Evolutionary conservation across 1,284 basidiomycete species (phyloP), one percentile per base, ranked within the genome.

Genomic region (Moesziomyces aphidis): DNA sequence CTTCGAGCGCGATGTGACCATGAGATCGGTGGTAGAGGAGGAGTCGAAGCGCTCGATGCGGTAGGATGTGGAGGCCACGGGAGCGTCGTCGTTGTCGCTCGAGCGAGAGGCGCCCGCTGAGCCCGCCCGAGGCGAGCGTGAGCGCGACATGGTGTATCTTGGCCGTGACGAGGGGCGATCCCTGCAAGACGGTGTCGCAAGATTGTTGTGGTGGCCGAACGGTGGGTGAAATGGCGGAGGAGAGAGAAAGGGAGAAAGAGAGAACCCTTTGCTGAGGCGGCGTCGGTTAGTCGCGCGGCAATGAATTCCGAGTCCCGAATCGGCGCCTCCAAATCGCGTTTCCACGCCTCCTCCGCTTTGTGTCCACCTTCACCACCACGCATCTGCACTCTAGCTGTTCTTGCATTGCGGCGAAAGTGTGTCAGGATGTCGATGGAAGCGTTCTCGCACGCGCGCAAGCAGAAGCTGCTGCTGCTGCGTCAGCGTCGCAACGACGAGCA

Each of bases 391-490:
- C 49, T 26, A 17, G 15, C 21, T 7, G n/a, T 9, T 10, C 17
- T 39, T 21, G 39, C 4, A 1, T 13, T 13, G 31, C 31, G 31
- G 31, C 31, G 31, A 34, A 13, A 10, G 13, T 34, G 31, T 34
- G 13, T 39, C 9, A 60, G 9, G 44, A 73, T 70, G 67, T 69
- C 63, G 19, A 58, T 97, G 50, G 92, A 91, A 65, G 91, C 91
- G 73, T 91, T 90, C 9, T 90, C 92, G 10, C 92, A 93, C 73
- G 90, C 90, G n/a, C 89, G 95, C 53, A 96, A 95, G 85, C 90
- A 90, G 56, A 91, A 94, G 66, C 87, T 98, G 3, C 86, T 90
- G 45, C 93, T 94, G 1, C 88, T 98, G 46, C 89, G 92, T 71
- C 91, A 89, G 83, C 88, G 90, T 69, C 95, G 94, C 82, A 89